Evolutionary conservation across 805 yeast genomes (phyloP).

Genomic region (Cyberlindnera saturnus): DNA sequence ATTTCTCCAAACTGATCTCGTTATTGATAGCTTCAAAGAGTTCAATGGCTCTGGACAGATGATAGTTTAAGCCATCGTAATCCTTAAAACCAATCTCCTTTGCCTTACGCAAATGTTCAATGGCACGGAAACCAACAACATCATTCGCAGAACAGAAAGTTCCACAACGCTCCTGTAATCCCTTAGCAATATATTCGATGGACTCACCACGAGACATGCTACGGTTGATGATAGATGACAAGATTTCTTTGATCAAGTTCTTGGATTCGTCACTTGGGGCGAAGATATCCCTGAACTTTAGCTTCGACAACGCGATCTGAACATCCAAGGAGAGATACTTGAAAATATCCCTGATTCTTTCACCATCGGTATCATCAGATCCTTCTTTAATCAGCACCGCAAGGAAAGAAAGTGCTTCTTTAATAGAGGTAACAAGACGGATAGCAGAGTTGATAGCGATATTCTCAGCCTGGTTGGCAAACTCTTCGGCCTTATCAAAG

Average conservation of each 20-base stretch:
- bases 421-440: conserved; percentile 67
- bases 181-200: conserved; percentile 81
- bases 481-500: conserved; percentile 43
- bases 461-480: conserved; percentile 83
- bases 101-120: conserved; percentile 86
- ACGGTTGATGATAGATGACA: conserved; percentile 83
- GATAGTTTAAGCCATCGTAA: conserved; percentile 61
- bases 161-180: conserved; percentile 88
- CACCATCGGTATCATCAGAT: conserved; percentile 24
- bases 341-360: conserved; percentile 53
- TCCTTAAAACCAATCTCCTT: conserved; percentile 68
- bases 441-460: conserved; percentile 77
- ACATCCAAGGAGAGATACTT: conserved; percentile 61
- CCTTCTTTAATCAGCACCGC: conserved; percentile 74
- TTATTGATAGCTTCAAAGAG: conserved; percentile 77
- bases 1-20: conserved; percentile 68
- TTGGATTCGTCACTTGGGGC: conserved; percentile 53
- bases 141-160: conserved; percentile 92
- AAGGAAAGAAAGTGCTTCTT: conserved; percentile 86
- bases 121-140: conserved; percentile 88
- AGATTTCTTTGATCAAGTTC: conserved; percentile 71
- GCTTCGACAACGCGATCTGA: conserved; percentile 58
- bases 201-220: conserved; percentile 89
- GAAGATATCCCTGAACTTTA: conserved; percentile 72
- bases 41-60: conserved; percentile 64